Conservation (phyloP, 2,329 filamentous ascomycete genomes). For the Fusarium bulbicola region DNA sequence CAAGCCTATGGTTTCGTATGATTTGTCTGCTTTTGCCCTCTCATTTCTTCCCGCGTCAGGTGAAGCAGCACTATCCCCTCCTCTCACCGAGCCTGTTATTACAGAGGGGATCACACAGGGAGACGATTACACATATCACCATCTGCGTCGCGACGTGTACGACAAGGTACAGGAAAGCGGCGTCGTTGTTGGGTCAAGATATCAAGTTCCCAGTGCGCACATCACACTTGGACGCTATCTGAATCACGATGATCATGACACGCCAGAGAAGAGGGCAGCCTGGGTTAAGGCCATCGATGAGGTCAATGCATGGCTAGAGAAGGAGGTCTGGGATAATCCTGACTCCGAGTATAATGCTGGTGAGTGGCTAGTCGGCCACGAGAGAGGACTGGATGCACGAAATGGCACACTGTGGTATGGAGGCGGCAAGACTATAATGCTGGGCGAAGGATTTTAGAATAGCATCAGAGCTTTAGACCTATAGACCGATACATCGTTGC, state of each 20-base stretch:
- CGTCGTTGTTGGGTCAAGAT: conserved; percentile 78
- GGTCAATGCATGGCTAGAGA: conserved; percentile 79
- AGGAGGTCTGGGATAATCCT: conserved; percentile 72
- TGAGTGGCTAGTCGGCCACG: conserved; percentile 90
- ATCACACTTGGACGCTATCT: conserved; percentile 88
- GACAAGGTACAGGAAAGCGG: conserved; percentile 67
- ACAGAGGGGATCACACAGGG: conserved; percentile 53
- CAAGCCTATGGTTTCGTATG: conserved; percentile 84
- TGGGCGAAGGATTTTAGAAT: conserved; percentile 68
- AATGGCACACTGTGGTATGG: conserved; percentile 88
- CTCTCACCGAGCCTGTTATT: conserved; percentile 51
- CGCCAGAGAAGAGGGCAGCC: conserved; percentile 64
- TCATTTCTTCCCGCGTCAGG: conserved; percentile 85
- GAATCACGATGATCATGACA: conserved; percentile 69
- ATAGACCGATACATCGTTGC: conserved; percentile 18
- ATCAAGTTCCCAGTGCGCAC: conserved; percentile 89
- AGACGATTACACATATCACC: conserved; percentile 86
- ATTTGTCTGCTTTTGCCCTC: conserved; percentile 84
- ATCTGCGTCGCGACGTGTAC: conserved; percentile 83
- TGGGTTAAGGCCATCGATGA: conserved; percentile 77
- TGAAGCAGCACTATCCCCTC: conserved; percentile 57
- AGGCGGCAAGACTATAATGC: conserved; percentile 74
- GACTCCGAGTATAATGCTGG: conserved; percentile 61
- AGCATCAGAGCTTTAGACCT: conserved; percentile 15
- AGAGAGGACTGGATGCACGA: conserved; percentile 80